These are phyloP conservation scores for Diplosphaera chodatii DNA, from an alignment of 139 green algal species.

Conservation along the genomic window DNA sequence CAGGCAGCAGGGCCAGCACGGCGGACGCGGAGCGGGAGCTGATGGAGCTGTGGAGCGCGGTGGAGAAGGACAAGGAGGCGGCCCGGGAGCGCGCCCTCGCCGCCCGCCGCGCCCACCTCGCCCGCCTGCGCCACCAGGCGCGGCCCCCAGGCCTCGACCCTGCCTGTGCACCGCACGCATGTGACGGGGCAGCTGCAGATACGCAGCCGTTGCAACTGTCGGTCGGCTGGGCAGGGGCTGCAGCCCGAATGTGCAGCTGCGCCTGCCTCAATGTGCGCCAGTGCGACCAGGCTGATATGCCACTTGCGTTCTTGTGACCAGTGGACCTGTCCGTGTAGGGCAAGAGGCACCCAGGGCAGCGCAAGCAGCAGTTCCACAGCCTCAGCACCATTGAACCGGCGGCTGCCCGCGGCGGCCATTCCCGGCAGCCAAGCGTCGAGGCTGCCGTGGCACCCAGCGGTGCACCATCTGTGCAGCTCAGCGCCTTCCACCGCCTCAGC, in stretches of 20 bases:
- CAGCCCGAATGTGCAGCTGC: no score
- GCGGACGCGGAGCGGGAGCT: slow-evolving; percentile 74
- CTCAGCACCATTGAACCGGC: slow-evolving; percentile 4
- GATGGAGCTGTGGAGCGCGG: slow-evolving; percentile 68
- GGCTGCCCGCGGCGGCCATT: not conserved
- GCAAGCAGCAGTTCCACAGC: slow-evolving; percentile 2
- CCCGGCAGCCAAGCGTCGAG: not conserved
- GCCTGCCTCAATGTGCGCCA: no score
- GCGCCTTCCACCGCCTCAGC: not conserved
- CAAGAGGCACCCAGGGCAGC: not conserved
- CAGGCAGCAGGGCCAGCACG: slow-evolving; percentile 29
- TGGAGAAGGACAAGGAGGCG: slow-evolving; percentile 63
- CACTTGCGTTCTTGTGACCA: no score
- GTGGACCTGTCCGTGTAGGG: no score
- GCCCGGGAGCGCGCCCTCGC: slow-evolving; percentile 2
- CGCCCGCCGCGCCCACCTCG: not conserved
- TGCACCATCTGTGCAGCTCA: no score
- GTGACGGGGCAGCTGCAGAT: no score
- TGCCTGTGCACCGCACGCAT: no score
- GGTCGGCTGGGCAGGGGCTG: no score
- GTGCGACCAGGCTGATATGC: no score
- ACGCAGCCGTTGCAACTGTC: no score
- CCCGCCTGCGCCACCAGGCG: not conserved
- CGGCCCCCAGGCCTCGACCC: no score
- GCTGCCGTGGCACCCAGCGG: not conserved